Percentiles rank a stretch among this genome's conserved stretches.
These are phyloP conservation scores for Ophiocordyceps camponoti-saundersi DNA, from an alignment of 2,329 filamentous ascomycete species.

Conservation along the genomic window DNA sequence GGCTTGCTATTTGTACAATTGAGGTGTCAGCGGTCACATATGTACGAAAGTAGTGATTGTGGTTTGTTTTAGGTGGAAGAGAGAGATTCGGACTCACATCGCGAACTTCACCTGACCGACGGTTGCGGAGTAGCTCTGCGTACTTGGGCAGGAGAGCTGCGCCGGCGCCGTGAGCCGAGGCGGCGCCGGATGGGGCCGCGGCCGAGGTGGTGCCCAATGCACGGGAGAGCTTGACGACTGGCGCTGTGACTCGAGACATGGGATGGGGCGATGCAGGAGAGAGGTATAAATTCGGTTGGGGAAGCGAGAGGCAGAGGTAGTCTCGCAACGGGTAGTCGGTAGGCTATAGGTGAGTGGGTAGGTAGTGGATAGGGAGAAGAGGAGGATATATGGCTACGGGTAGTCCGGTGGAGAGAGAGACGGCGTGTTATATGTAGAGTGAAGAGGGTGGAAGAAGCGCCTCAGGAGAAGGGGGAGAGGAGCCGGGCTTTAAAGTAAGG, in stretches of 20 bases:
- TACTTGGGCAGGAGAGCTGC: conserved; percentile 28
- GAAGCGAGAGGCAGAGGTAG: too few species aligned
- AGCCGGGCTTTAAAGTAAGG: too few species aligned
- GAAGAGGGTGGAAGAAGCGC: too few species aligned
- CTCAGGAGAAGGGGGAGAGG: background rate
- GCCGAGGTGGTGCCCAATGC: conserved; percentile 22
- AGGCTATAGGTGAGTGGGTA: too few species aligned
- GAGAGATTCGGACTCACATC: conserved; percentile 21
- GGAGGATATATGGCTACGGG: background rate
- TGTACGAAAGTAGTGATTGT: background rate
- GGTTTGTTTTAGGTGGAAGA: too few species aligned
- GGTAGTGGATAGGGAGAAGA: background rate
- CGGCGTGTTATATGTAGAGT: too few species aligned
- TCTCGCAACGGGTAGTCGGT: too few species aligned
- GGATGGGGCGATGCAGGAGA: too few species aligned
- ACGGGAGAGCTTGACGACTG: conserved; percentile 30
- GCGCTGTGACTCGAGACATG: conserved; percentile 33
- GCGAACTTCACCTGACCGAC: conserved; percentile 15
- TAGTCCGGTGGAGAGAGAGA: too few species aligned
- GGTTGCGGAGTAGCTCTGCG: conserved; percentile 24
- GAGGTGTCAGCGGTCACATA: too few species aligned
- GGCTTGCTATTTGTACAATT: conserved; percentile 5
- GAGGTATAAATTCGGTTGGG: too few species aligned
- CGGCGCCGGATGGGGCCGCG: conserved; percentile 14
- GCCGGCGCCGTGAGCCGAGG: conserved; percentile 17